Conservation (phyloP, 2,329 filamentous ascomycete species). For the Anthostomella pinea region DNA sequence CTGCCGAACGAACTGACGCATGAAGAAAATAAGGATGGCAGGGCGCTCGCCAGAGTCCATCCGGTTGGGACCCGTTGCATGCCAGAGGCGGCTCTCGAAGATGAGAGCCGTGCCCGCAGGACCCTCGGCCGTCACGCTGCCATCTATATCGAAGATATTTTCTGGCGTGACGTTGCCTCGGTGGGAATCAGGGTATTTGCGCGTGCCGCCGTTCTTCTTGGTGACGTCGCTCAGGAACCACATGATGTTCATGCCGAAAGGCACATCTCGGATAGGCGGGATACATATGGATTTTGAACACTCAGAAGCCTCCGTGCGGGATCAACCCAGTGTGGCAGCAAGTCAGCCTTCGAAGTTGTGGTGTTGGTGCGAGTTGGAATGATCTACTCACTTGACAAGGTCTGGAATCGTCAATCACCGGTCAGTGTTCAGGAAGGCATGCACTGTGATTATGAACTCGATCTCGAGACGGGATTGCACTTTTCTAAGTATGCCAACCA, state of each 20-base stretch:
- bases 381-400: too few species aligned
- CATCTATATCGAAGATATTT: constrained; percentile 22
- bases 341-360: too few species aligned
- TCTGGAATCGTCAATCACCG: too few species aligned
- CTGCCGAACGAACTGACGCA: constrained; percentile 29
- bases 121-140: constrained; percentile 22
- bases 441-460: too few species aligned
- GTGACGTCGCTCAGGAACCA: constrained; percentile 31
- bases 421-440: too few species aligned
- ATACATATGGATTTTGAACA: too few species aligned
- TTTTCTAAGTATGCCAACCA: too few species aligned
- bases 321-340: too few species aligned
- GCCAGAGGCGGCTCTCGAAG: constrained; percentile 30
- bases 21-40: constrained; percentile 31
- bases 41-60: constrained; percentile 20
- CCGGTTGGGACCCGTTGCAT: constrained; percentile 28
- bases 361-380: too few species aligned
- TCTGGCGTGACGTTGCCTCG: constrained; percentile 20
- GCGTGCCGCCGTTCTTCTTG: constrained; percentile 29
- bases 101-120: constrained; percentile 27
- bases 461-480: too few species aligned
- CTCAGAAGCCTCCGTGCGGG: too few species aligned
- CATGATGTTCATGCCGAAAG: constrained; percentile 26
- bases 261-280: constrained; percentile 23
- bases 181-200: constrained; percentile 28